These are phyloP conservation scores for Ilyonectria sp. DNA, from an alignment of 2,329 filamentous ascomycete genomes.

Conservation along the genomic window DNA sequence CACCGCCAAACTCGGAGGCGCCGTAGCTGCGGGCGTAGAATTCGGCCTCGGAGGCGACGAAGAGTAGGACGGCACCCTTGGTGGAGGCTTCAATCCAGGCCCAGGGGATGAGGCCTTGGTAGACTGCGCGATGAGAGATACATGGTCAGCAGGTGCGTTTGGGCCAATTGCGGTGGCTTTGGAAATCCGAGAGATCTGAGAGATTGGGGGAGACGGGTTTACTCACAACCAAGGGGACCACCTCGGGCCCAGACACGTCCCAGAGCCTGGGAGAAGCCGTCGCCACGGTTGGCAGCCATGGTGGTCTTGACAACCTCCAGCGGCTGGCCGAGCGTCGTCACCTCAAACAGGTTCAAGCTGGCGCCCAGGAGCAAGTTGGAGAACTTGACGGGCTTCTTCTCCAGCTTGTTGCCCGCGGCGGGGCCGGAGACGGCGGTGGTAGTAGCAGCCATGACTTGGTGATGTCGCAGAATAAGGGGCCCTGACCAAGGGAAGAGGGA, in stretches of 20 bases:
- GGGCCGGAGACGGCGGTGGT: conserved; percentile 68
- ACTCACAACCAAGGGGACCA: conserved; percentile 93
- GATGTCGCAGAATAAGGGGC: conserved; percentile 72
- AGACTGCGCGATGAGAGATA: conserved; percentile 75
- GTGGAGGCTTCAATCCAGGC: conserved; percentile 99
- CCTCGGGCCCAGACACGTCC: conserved; percentile 93
- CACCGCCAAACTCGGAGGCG: conserved; percentile 87
- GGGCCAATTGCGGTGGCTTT: conserved; percentile 8
- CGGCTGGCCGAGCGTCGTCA: conserved; percentile 79
- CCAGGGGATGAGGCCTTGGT: conserved; percentile 99
- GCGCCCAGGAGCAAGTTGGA: conserved; percentile 96
- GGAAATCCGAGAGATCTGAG: background rate
- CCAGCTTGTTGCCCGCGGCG: conserved; percentile 70
- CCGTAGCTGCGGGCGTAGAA: conserved; percentile 90
- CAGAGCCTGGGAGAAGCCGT: conserved; percentile 87
- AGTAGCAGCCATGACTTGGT: conserved; percentile 75
- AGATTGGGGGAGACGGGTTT: background rate
- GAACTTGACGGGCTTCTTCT: conserved; percentile 99
- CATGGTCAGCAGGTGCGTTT: conserved; percentile 44
- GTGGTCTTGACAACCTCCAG: conserved; percentile 99
- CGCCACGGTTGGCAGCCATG: conserved; percentile 96
- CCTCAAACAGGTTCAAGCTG: conserved; percentile 96
- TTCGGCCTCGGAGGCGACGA: conserved; percentile 98
- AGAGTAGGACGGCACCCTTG: conserved; percentile 98
- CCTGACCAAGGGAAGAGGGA: conserved; percentile 98